Evolutionary conservation across 768 basidiomycete species (phyloP), one percentile per base, ranked within the genome.

Genomic region (Sarcodon aspratus): DNA sequence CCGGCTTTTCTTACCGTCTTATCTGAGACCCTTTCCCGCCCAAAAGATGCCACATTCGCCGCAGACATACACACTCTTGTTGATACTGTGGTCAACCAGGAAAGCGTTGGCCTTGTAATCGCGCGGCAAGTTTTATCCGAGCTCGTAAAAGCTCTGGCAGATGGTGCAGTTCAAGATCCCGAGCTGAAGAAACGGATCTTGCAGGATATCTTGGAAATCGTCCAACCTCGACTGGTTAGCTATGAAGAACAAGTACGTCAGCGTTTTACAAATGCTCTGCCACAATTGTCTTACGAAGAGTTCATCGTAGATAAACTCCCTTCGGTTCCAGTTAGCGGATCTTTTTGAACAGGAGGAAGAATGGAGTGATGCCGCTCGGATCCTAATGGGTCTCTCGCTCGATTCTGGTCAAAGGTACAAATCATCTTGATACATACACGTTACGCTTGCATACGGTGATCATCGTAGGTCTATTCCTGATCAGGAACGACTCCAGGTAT

Each of bases 251-350:
- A 96, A 75, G 96, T 92, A 57, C 55, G 78, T 57, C 12, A 15
- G 18, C 47, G 33, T 35, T 50, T 45, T 40, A 21, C 36, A 36
- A 18, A 42, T 18, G 32, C 18, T 36, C 52, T 48, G 31, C 47
- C 45, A 34, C 40, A 12, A 35, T 34, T 18, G 33, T 15, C 40
- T 9, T 15, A 13, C 21, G 18, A 10, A n/a, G 44, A 52, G 33
- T 45, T 50, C 42, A 56, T 27, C 32, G 5, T 59, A 97, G 95
- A 83, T 85, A 15, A 90, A 89, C 55, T 72, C 77, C 11, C 65
- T 97, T 54, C 71, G 91, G 49, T 89, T 89, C 58, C 82, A 94
- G 59, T 79, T 96, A n/a, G 91, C 95, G 2, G 84, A 95, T 65
- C 70, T 96, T 7, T 71, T 94, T 10, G 92, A 96, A 60, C 61